Evolutionary conservation across 2,329 filamentous ascomycete species (phyloP), one percentile per base, ranked within the genome.

Genomic region (Ascomycota sp.): DNA sequence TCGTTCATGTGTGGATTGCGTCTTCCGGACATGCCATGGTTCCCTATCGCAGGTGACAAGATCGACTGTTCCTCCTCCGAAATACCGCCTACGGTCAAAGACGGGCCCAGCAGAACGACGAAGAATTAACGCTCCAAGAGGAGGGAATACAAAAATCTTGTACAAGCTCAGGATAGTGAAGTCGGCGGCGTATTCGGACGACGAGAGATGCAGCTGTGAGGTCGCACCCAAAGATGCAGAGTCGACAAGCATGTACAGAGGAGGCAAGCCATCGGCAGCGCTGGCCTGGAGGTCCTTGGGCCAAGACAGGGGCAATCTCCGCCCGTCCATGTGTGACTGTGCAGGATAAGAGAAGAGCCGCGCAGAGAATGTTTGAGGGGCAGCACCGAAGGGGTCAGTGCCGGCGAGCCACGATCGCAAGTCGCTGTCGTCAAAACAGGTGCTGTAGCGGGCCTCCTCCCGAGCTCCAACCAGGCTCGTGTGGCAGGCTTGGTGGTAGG

Each of bases 71-170:
- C 89, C 89, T 6, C 86, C 89, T 5, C 86, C 86, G 52, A 98
- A 98, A 43, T 91, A 98, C 36, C 59, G 72, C 35, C 82, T 69
- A 25, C 60, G 57, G 21, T 65, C 56, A 28, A 93, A 72, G 3
- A 75, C 46, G 24, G 62, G 48, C 6, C 67, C 69, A 9, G 78
- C 68, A 21, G 68, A 61, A 40, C 80, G 83, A 25, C 77, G 71
- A 9, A 95, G 71, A 20, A 95, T 71, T 33, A 98, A 54, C 2
- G 75, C 83, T 2, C 86, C 86, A 2, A 95, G 59, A 46, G 95
- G 81, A 0, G 86, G 86, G 38, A 94, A 94, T 1, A 89, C 86
- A 48, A 95, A 95, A n/a, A 94, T 85, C 50, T 95, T 98, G 56
- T 94, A 91, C 38, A 95, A 72, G 49, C 85, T 94, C 25, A 95